Percentiles rank a stretch among this genome's conserved stretches.
Conservation (phyloP, 306 rosid genomes). For the Cicer pinnatifidum region DNA sequence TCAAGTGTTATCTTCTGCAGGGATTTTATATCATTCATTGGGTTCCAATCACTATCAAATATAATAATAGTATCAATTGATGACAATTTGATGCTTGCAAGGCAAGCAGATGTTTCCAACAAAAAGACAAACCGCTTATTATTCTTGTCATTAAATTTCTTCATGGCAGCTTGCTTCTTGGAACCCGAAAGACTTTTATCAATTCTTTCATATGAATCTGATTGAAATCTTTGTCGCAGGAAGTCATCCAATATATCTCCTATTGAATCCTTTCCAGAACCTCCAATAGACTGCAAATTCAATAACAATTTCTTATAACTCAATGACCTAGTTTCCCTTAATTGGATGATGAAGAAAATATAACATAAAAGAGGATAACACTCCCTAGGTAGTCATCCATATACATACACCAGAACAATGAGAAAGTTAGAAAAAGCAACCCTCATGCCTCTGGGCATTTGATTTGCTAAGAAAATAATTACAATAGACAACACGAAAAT, state of each 20-base stretch:
- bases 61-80: conserved; percentile 74
- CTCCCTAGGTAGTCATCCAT: conserved; percentile 13
- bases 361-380: conserved; percentile 14
- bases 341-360: neutral
- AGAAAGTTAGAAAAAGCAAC: conserved; percentile 28
- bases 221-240: conserved; percentile 67
- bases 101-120: conserved; percentile 80
- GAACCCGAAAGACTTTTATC: conserved; percentile 51
- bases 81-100: conserved; percentile 66
- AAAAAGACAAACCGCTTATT: conserved; percentile 73
- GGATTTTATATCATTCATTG: conserved; percentile 74
- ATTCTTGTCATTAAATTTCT: conserved; percentile 71
- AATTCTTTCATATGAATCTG: conserved; percentile 76
- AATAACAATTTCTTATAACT: conserved; percentile 26
- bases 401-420: conserved; percentile 21
- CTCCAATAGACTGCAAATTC: conserved; percentile 65
- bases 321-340: conserved; percentile 36
- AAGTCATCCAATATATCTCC: conserved; percentile 90
- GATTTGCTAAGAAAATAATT: conserved; percentile 4
- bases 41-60: conserved; percentile 89
- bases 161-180: conserved; percentile 66
- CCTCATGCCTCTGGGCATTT: neutral
- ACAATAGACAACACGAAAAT: neutral
- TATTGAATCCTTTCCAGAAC: conserved; percentile 59
- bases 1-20: conserved; percentile 80